Evolutionary conservation across 345 rosid genomes (phyloP), one percentile per base, ranked within the genome.

Genomic region (Lepidium aucheri): DNA sequence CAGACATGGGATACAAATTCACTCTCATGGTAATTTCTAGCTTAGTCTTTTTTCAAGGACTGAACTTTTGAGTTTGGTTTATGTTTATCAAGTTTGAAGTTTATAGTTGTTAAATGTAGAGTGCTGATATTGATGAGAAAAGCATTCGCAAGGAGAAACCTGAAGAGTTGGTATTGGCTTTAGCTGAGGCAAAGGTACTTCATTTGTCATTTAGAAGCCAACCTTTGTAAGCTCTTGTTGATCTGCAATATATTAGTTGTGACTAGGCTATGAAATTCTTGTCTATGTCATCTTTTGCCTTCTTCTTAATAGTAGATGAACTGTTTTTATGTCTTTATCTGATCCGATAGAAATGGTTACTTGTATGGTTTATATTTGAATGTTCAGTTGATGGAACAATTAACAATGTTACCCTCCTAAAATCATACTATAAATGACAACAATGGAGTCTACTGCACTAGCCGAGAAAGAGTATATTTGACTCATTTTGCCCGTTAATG

Each of bases 61-160:
- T 11, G 20, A 7, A 53, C 1, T 43, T 53, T 10, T 15, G 8
- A 9, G 9, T 24, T 32, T 46, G 39, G 32, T 47, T 55, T 7
- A 2, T 53, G 9, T 9, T 5, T 7, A 51, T 11, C 36, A 35
- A 61, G 46, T 47, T 28, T 26, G 8, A 9, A 39, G 43, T 40
- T 42, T 49, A 17, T 76, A 3, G 9, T 8, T 34, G 45, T 7
- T 56, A 44, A 6, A 3, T 53, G 36, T 73, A 90, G 98, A 84
- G 83, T 79, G 98, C 96, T 70, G 97, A 87, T 69, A 90, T 93
- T 74, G 98, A 93, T 61, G 98, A 93, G 75, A 88, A 88, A 59
- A 38, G 53, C 53, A 88, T 90, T 43, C 84, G 98, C 13, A 84
- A 79, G 65, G 92, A 87, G 58, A 85, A 78, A 46, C 97, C 97